These are phyloP conservation scores for Dioscorea dumetorum DNA, from an alignment of 106 monocot species.

Conservation along the genomic window DNA sequence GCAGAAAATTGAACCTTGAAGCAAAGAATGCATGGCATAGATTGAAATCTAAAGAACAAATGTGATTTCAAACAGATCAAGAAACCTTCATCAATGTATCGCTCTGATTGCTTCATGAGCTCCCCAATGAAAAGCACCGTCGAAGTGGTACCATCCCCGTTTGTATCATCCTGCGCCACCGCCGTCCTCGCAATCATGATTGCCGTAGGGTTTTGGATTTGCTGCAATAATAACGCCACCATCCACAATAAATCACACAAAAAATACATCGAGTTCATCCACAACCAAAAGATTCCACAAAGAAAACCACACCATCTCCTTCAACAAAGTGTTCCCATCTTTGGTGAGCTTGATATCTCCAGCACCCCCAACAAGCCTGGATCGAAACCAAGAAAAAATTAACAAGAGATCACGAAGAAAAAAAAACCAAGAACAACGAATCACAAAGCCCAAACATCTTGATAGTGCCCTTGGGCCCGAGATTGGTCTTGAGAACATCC, in stretches of 20 bases:
- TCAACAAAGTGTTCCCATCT: conserved; percentile 89
- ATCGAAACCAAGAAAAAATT: not conserved
- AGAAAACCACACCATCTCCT: conserved; percentile 63
- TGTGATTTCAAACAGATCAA: too few relatives aligned
- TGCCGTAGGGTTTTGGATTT: conserved; percentile 94
- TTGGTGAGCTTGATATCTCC: conserved; percentile 94
- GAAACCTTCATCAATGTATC: conserved; percentile 84
- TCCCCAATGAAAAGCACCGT: conserved; percentile 95
- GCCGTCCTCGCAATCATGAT: conserved; percentile 96
- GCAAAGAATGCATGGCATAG: too few relatives aligned
- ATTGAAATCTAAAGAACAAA: too few relatives aligned
- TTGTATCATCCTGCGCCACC: conserved; percentile 82
- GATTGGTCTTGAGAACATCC: conserved; percentile 94
- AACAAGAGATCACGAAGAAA: not conserved
- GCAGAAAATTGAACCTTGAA: too few relatives aligned
- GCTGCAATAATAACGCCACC: conserved; percentile 23
- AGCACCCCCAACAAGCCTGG: conserved; percentile 84
- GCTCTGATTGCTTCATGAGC: conserved; percentile 95
- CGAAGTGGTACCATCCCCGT: conserved; percentile 88
- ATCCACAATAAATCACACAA: conserved; percentile 1
- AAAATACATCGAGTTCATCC: not conserved
- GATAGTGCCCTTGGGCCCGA: conserved; percentile 94
- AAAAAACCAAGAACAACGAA: not conserved
- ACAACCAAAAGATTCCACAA: too few relatives aligned
- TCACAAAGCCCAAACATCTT: conserved; percentile 48